These are phyloP conservation scores for Colletotrichum truncatum DNA, from an alignment of 2,329 filamentous ascomycete species.

Conservation along the genomic window DNA sequence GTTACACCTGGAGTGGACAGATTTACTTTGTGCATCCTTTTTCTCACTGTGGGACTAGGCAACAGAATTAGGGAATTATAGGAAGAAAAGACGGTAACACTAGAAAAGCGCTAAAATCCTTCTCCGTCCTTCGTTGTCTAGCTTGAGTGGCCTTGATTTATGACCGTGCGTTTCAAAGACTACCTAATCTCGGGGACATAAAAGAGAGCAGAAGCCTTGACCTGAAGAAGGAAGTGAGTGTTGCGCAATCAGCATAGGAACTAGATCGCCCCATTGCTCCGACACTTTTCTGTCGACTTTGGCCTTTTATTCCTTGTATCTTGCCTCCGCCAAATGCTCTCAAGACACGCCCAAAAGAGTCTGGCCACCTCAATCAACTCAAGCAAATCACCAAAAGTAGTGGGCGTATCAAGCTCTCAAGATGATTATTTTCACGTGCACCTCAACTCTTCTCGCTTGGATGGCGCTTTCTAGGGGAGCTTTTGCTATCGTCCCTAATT, in stretches of 20 bases:
- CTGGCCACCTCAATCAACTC: too few species aligned
- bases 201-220: too few species aligned
- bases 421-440: neutral
- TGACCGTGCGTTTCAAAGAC: too few species aligned
- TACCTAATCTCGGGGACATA: too few species aligned
- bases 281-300: too few species aligned
- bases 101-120: neutral
- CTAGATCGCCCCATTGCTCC: too few species aligned
- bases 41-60: neutral
- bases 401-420: neutral
- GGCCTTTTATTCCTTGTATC: too few species aligned
- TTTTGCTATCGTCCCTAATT: slow-evolving; percentile 37
- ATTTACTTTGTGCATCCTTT: neutral
- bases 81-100: neutral
- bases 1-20: neutral
- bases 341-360: too few species aligned
- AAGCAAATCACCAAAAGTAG: too few species aligned
- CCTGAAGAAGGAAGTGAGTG: too few species aligned
- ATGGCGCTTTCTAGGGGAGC: neutral
- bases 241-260: too few species aligned
- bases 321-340: too few species aligned
- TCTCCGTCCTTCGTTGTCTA: neutral
- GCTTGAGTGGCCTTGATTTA: neutral
- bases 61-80: neutral
- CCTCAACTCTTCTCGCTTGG: neutral